Evolutionary conservation across 257 asterid species (phyloP).

Genomic region (Fraxinus americana): DNA sequence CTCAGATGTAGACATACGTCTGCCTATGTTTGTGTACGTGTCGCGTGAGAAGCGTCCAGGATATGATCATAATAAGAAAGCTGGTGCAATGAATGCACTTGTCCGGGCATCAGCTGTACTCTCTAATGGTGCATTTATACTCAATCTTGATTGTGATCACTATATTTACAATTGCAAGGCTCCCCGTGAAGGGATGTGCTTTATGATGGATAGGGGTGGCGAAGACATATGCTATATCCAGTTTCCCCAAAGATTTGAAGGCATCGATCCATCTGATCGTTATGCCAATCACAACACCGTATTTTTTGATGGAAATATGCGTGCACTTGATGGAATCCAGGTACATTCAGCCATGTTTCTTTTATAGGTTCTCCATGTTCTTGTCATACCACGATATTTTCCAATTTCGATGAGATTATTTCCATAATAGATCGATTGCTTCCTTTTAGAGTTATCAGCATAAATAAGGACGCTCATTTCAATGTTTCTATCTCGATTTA

Average conservation of each 20-base stretch:
- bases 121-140: slow-evolving; percentile 65
- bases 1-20: slow-evolving; percentile 54
- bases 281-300: slow-evolving; percentile 71
- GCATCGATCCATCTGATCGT: slow-evolving; percentile 70
- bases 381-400: neutral
- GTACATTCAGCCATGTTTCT: slow-evolving; percentile 14
- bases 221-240: slow-evolving; percentile 65
- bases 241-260: slow-evolving; percentile 71
- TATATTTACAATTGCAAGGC: slow-evolving; percentile 56
- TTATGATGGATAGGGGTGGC: slow-evolving; percentile 75
- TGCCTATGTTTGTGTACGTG: slow-evolving; percentile 65
- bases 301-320: slow-evolving; percentile 63
- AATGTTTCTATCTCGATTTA: too few relatives aligned
- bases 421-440: too few relatives aligned
- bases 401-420: neutral
- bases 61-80: slow-evolving; percentile 71
- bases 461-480: too few relatives aligned
- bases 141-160: slow-evolving; percentile 70
- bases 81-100: slow-evolving; percentile 74
- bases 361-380: neutral
- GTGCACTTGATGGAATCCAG: slow-evolving; percentile 69
- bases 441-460: too few relatives aligned
- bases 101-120: slow-evolving; percentile 61
- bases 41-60: slow-evolving; percentile 69
- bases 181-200: slow-evolving; percentile 69